A percentile compares a stretch with the other conserved stretches of the same genome.
Evolutionary conservation across 2,329 filamentous ascomycete genomes (phyloP).

Genomic region (Neoascochyta sp.): DNA sequence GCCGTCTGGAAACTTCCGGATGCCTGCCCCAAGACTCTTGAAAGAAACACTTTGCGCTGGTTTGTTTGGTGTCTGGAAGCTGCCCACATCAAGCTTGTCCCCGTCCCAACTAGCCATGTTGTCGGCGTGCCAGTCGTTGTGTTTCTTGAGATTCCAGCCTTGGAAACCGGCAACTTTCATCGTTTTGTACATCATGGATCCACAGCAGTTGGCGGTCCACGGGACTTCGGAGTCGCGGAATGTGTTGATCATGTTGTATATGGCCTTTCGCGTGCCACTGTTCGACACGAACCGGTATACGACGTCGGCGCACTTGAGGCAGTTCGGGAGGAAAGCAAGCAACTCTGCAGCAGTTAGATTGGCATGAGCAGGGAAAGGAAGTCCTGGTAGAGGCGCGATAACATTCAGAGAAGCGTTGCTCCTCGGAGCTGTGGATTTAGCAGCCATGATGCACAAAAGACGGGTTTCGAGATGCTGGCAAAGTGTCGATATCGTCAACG

Average conservation of each 20-base stretch:
- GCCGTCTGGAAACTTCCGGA: slow-evolving; percentile 21
- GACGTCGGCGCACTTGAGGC: slow-evolving; percentile 24
- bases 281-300: slow-evolving; percentile 21
- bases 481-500: too few species aligned
- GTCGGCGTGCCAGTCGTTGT: slow-evolving; percentile 3
- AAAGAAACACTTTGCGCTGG: slow-evolving; percentile 13
- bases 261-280: slow-evolving; percentile 8
- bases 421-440: slow-evolving; percentile 4
- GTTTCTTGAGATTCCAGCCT: slow-evolving; percentile 13
- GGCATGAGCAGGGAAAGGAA: slow-evolving; percentile 17
- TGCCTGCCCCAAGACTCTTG: slow-evolving; percentile 18
- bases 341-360: slow-evolving; percentile 28
- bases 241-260: slow-evolving; percentile 3
- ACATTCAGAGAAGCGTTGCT: slow-evolving; percentile 21
- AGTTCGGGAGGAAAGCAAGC: slow-evolving; percentile 22
- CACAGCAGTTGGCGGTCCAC: slow-evolving; percentile 17
- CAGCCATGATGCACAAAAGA: neutral
- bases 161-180: slow-evolving; percentile 15
- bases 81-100: slow-evolving; percentile 12
- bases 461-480: too few species aligned
- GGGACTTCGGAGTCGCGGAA: too few species aligned
- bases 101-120: slow-evolving; percentile 6
- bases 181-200: slow-evolving; percentile 19
- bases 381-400: slow-evolving; percentile 17
- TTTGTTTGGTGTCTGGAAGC: slow-evolving; percentile 18